phyloP scores from a whole-genome alignment of 1,139 yeast species.

The Pneumocystis wakefieldiae region DNA sequence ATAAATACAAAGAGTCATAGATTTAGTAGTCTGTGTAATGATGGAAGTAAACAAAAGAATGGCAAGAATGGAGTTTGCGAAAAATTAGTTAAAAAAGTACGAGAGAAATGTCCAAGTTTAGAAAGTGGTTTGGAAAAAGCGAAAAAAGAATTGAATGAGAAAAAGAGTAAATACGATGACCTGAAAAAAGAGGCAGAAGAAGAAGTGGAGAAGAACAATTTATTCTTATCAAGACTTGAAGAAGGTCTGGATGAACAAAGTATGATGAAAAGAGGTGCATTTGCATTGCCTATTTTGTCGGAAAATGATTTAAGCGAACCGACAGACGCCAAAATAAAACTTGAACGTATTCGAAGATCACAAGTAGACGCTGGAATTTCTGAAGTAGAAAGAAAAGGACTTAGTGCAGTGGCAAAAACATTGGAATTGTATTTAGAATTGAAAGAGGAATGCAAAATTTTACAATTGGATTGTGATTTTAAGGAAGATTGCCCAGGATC shows the following conservation, averaged over 20 bases:
- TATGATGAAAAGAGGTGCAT: neutral
- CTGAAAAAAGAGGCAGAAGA: neutral
- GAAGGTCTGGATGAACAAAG: neutral
- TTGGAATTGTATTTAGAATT: neutral
- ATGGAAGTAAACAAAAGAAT: neutral
- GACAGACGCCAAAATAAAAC: neutral
- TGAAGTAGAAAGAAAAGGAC: too few relatives aligned
- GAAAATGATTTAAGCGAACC: neutral
- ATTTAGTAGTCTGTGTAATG: neutral
- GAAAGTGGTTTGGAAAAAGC: neutral
- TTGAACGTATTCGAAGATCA: too few relatives aligned
- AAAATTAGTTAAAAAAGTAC: too few relatives aligned
- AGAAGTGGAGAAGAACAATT: too few relatives aligned
- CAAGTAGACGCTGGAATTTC: too few relatives aligned
- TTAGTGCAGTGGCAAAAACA: neutral
- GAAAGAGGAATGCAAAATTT: neutral
- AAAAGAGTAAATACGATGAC: neutral
- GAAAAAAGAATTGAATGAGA: neutral
- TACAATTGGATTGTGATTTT: neutral
- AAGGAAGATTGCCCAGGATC: neutral
- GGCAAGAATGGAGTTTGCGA: neutral
- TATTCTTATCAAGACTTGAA: neutral
- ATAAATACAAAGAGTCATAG: neutral
- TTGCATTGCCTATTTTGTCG: neutral
- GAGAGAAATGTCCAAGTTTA: neutral